Evolutionary conservation across 78 protist genomes (phyloP).

Genomic region (Dictyostelium capitatum): DNA sequence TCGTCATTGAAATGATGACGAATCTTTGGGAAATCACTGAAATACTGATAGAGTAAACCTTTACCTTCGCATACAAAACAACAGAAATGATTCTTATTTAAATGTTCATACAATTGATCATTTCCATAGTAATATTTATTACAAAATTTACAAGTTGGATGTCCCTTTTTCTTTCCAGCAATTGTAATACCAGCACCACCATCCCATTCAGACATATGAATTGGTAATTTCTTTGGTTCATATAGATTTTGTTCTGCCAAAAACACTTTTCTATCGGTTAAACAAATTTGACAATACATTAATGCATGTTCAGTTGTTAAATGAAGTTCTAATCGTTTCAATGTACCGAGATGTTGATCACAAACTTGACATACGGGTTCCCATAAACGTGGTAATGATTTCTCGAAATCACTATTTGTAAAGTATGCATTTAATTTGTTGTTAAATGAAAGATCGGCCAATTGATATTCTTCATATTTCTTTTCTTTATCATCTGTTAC

Average conservation of each 20-base stretch:
- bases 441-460: background rate
- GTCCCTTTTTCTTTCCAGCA: slow-evolving; percentile 52
- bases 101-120: slow-evolving; percentile 79
- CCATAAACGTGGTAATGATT: slow-evolving; percentile 50
- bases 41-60: slow-evolving; percentile 76
- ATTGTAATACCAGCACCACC: slow-evolving; percentile 57
- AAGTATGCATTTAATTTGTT: background rate
- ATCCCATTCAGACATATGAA: slow-evolving; percentile 74
- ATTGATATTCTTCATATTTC: slow-evolving; percentile 31
- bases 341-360: background rate
- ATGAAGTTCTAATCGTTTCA: slow-evolving; percentile 53
- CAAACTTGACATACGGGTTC: slow-evolving; percentile 38
- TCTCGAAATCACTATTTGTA: slow-evolving; percentile 17
- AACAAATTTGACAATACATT: slow-evolving; percentile 72
- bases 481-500: slow-evolving; percentile 40
- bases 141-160: slow-evolving; percentile 82
- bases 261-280: slow-evolving; percentile 68
- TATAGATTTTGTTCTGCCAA: slow-evolving; percentile 70
- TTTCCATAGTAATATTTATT: slow-evolving; percentile 58
- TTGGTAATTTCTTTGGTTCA: slow-evolving; percentile 52
- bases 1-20: slow-evolving; percentile 66
- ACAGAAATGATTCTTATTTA: slow-evolving; percentile 57
- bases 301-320: slow-evolving; percentile 13
- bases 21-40: slow-evolving; percentile 53
- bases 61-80: slow-evolving; percentile 68